Base-by-base conservation (phyloP, 805 yeast genomes). In the Candida orba region DNA sequence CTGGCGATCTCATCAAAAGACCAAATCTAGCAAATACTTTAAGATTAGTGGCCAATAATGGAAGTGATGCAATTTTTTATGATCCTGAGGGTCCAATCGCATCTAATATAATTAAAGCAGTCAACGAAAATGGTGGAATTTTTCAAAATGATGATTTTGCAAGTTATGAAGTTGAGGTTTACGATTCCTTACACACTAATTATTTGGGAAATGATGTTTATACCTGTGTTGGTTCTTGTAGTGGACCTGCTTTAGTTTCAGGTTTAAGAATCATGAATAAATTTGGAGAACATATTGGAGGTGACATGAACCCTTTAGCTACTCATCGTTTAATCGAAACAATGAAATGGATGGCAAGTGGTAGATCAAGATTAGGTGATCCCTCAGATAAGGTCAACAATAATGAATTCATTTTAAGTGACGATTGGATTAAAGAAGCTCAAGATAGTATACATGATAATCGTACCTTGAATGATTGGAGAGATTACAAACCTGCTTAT, bases 281-380 rank as follows among this genome's bases (percentile, higher is more conserved):
- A 14, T 71, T 71, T 50, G 66, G 67, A 4, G 62, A 61, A 25
- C 57, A 60, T 15, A 57, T 56, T 8, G 74, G 73, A 4, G 66
- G 65, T 14, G 85, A 79, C 49, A 69, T 72, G 55, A 57, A 59
- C 23, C 69, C 71, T 8, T 46, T 73, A 12, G 71, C 75, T 13
- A 67, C 79, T 3, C 97, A 86, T 55, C 70, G 85, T 43, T 58
- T 88, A 8, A 67, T 88, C 10, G 99, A 91, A 63, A 67, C 84
- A 3, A 87, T 91, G 95, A 91, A 91, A 63, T 91, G 96, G 96
- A 75, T 88, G 76, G 86, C 90, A 0, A 74, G 91, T 12, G 91
- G 83, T 0, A 72, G 97, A 49, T 78, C 90, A n/a, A 75, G 87
- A 52, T 70, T 91, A 23, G 98, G 98, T 0, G 96, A 88, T 55